These are phyloP conservation scores for Cordyceps fumosorosea DNA, from an alignment of 2,329 filamentous ascomycete species.

Conservation along the genomic window DNA sequence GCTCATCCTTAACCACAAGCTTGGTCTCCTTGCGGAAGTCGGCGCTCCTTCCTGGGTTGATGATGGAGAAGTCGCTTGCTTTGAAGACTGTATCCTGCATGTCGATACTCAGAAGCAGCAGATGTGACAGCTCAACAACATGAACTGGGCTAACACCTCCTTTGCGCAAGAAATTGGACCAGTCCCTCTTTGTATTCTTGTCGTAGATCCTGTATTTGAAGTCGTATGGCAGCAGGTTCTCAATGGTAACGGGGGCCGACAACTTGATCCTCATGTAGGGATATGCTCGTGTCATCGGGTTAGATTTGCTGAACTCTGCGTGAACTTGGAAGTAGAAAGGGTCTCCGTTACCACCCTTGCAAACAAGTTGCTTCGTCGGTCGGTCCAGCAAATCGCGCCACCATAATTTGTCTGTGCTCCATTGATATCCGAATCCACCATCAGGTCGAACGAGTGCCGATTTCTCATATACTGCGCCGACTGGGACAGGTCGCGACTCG, in stretches of 20 bases:
- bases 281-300: conserved; percentile 77
- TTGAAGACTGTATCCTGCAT: conserved; percentile 96
- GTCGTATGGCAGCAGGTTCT: conserved; percentile 92
- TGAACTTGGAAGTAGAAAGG: conserved; percentile 97
- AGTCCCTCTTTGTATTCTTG: conserved; percentile 97
- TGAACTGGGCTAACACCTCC: conserved; percentile 96
- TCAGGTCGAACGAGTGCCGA: conserved; percentile 83
- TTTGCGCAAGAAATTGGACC: conserved; percentile 96
- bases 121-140: conserved; percentile 90
- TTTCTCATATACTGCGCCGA: conserved; percentile 87
- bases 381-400: conserved; percentile 87
- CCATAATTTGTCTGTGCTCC: conserved; percentile 84
- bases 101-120: conserved; percentile 86
- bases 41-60: conserved; percentile 81
- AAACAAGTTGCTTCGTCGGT: conserved; percentile 81
- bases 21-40: conserved; percentile 82
- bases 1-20: conserved; percentile 76
- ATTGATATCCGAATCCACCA: conserved; percentile 92
- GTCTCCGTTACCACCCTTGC: conserved; percentile 77
- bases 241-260: conserved; percentile 85
- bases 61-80: conserved; percentile 92
- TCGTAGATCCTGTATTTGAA: conserved; percentile 99
- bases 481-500: conserved; percentile 80
- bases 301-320: conserved; percentile 74
- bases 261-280: conserved; percentile 92